phyloP scores from a whole-genome alignment of 1,284 basidiomycete genomes.

The Trichosporon coremiiforme region DNA sequence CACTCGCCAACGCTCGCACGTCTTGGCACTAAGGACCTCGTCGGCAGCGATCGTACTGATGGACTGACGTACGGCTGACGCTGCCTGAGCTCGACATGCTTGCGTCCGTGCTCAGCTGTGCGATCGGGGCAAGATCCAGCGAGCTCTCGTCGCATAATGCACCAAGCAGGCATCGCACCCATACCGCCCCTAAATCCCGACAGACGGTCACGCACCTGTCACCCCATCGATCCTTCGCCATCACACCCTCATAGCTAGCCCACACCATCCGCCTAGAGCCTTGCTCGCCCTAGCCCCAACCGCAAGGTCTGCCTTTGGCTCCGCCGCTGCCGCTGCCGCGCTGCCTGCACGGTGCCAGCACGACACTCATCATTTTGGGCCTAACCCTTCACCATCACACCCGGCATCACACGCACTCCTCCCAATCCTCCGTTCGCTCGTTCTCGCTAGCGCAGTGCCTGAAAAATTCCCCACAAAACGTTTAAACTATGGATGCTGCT shows the following conservation, averaged over 20 bases:
- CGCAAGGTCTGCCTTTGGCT: background rate
- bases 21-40: background rate
- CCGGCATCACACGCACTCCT: slow-evolving; percentile 1
- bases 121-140: background rate
- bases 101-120: background rate
- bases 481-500: slow-evolving; percentile 8
- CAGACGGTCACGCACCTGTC: slow-evolving; percentile 2
- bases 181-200: background rate
- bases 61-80: slow-evolving; percentile 6
- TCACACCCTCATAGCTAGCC: slow-evolving; percentile 6
- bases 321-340: background rate
- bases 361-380: background rate
- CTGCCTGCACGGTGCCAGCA: background rate
- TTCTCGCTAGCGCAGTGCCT: background rate
- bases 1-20: background rate
- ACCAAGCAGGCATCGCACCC: background rate
- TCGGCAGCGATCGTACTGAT: slow-evolving; percentile 2
- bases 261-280: background rate
- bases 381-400: slow-evolving; percentile 7
- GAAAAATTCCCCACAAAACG: slow-evolving; percentile 10
- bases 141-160: background rate
- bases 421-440: background rate
- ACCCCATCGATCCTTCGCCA: background rate
- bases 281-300: background rate
- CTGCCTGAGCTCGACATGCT: background rate